These are phyloP conservation scores for Beauveria scarabaeidicola DNA, from an alignment of 2,329 filamentous ascomycete species.

Conservation along the genomic window DNA sequence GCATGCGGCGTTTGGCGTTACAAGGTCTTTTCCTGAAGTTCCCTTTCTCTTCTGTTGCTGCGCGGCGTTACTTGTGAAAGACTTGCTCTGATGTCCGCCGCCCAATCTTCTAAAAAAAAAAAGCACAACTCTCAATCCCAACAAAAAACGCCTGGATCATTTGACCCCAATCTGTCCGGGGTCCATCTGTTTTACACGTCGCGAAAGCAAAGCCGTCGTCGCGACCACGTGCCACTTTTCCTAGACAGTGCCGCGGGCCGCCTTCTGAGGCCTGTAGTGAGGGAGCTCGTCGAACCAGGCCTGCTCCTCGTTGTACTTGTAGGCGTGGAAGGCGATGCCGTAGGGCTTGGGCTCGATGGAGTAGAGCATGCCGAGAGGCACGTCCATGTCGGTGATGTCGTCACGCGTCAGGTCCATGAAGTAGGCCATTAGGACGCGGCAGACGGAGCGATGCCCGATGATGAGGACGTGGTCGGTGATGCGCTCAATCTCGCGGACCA, in stretches of 20 bases:
- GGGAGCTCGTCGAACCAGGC: slow-evolving; percentile 80
- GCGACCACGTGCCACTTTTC: background rate
- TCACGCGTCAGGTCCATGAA: slow-evolving; percentile 88
- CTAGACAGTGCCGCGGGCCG: slow-evolving; percentile 20
- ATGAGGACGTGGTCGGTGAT: slow-evolving; percentile 94
- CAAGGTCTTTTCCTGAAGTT: slow-evolving; percentile 4
- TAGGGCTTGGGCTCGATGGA: slow-evolving; percentile 96
- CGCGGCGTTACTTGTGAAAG: background rate
- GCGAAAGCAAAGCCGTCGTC: background rate
- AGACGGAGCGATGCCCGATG: slow-evolving; percentile 86
- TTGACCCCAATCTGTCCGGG: background rate
- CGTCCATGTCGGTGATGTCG: slow-evolving; percentile 88
- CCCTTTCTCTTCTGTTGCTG: slow-evolving; percentile 6
- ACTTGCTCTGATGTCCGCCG: background rate
- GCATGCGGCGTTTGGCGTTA: background rate
- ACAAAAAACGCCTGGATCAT: background rate
- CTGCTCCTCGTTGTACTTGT: slow-evolving; percentile 70
- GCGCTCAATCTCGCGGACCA: slow-evolving; percentile 94
- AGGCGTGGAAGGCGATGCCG: slow-evolving; percentile 93
- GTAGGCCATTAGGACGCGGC: slow-evolving; percentile 87
- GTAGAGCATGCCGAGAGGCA: slow-evolving; percentile 88
- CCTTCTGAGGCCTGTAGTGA: slow-evolving; percentile 66
- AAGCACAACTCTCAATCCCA: background rate
- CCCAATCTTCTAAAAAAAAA: background rate
- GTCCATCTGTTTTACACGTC: slow-evolving; percentile 7